Evolutionary conservation across 352 stramenopile species (phyloP), one percentile per base, ranked within the genome.

Genomic region (Albugo candida): DNA sequence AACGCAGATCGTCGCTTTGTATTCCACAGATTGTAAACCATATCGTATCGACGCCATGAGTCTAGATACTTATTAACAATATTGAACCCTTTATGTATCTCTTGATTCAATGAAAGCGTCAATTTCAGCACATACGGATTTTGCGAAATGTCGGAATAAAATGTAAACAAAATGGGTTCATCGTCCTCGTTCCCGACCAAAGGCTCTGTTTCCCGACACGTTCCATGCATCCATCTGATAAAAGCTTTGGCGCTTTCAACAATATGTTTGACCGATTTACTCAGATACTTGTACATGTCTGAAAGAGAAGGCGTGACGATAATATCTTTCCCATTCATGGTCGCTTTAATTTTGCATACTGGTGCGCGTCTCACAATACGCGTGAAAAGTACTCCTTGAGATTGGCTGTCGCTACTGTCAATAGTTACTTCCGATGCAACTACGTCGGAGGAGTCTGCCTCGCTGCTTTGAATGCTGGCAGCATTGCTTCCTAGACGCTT

Each of bases 91-190:
- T 91, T 92, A 68, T 96, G 83, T 53, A 97, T 95, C 51, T 88
- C 74, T 52, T 95, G 81, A 47, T 96, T 95, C 14, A 97, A 65
- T 13, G 70, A 84, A 39, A 97, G 49, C 16, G 84, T 95, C 64
- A 97, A 92, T 63, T 96, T 95, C 60, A 97, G 93, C 20, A 97
- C 80, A 59, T 96, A 94, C 40, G 87, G 84, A 44, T 95, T 96
- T 49, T 95, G 76, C 6, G 82, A 93, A 41, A 97, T 95, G 47
- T 97, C 91, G 20, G 92, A 85, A 61, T 94, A 96, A 51, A 97
- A 97, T 1, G 74, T 94, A 54, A 95, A 97, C 1, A 84, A 77
- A 45, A 94, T 80, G 0, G 86, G 87, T 49, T 97, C 91, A 50
- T 97, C 92, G 45, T 97, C 87, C 41, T 97, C 87, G 37, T 60